phyloP scores from a whole-genome alignment of 352 stramenopile species.

The Phytophthora constricta region DNA sequence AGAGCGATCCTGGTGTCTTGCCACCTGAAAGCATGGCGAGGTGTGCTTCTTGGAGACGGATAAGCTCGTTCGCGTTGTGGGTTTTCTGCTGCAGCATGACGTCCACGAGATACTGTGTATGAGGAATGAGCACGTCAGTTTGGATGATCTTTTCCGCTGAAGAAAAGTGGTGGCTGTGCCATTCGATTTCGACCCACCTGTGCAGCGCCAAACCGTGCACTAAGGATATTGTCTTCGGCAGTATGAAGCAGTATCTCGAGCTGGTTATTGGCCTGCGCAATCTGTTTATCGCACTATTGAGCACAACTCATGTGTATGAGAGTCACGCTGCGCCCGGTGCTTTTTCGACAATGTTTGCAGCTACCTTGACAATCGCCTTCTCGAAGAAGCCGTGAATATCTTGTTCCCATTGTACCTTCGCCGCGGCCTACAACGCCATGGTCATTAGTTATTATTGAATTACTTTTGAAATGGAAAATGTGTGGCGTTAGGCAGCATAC shows the following conservation, averaged over 20 bases:
- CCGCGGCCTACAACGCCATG: conserved; percentile 15
- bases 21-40: conserved; percentile 16
- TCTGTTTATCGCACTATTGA: conserved; percentile 59
- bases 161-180: too few species aligned
- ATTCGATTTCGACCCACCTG: too few species aligned
- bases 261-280: conserved; percentile 38
- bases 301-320: neutral
- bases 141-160: neutral
- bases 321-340: neutral
- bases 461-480: neutral
- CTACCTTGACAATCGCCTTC: conserved; percentile 33
- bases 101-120: conserved; percentile 56
- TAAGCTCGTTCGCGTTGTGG: conserved; percentile 46
- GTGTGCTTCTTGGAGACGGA: conserved; percentile 41
- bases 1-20: neutral
- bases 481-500: conserved; percentile 12
- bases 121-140: neutral
- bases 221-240: conserved; percentile 45
- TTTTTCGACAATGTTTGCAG: neutral
- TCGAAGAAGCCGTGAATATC: conserved; percentile 49
- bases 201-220: conserved; percentile 60
- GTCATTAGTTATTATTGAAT: conserved; percentile 3
- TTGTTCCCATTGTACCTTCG: conserved; percentile 31
- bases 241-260: conserved; percentile 60
- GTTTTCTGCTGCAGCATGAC: conserved; percentile 70